Evolutionary conservation across 495 filamentous ascomycete genomes (phyloP), one percentile per base, ranked within the genome.

Genomic region (Aspergillus incahuasiensis): DNA sequence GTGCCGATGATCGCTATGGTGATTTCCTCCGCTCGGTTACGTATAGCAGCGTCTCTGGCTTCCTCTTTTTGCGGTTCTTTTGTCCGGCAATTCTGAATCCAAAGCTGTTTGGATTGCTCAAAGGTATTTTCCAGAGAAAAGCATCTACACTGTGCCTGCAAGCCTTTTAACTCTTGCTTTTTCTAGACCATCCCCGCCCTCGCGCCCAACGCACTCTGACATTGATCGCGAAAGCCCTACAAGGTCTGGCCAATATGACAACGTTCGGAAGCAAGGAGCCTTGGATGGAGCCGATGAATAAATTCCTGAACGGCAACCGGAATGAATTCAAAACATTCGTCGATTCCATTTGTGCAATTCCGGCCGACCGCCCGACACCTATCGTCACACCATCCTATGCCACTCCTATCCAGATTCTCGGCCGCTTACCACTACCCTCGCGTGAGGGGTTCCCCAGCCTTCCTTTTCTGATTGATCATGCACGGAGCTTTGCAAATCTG

Each of bases 261-360:
- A 91, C 84, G 2, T 97, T 97, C 57, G 95, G 94, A 52, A 88
- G 86, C 63, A 97, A 97, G 68, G 94, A 97, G 68, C 82, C 86
- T 4, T 99, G 92, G 91, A 99, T 99, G 94, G 95, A 95, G 70
- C 90, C 90, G 5, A 97, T 97, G 95, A 99, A 97, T 64, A 80
- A 78, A 48, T 80, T 82, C 50, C 55, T 80, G 41, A 65, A 70
- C 43, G 68, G 68, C 15, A 79, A 82, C 62, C 75, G 78, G 44
- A 48, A 64, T 52, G 83, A 87, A 20, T 89, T 97, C 73, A 95
- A 91, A 67, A 78, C 85, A 22, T 97, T 92, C 62, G 84, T 97
- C 56, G 92, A 97, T 63, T 75, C 78, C 21, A 85, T 96, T 42
- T 97, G 92, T 69, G 80, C 82, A 25, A 89, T 99, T 47, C 84